Percentiles rank a stretch among this genome's conserved stretches.
Evolutionary conservation across 805 yeast genomes (phyloP).

Genomic region (Candida pseudoglaebosa): DNA sequence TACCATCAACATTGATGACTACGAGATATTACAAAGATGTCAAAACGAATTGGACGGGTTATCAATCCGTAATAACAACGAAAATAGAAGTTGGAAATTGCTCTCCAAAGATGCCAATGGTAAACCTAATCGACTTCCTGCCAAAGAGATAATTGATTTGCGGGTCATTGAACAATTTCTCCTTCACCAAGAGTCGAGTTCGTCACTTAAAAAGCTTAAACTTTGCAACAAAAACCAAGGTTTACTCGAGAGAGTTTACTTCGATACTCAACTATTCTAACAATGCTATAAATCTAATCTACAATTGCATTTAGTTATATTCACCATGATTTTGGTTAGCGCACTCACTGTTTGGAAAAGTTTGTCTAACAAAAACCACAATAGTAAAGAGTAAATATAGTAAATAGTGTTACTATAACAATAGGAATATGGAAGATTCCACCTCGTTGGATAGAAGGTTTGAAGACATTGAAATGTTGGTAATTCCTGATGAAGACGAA

Average conservation of each 20-base stretch:
- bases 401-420: not conserved
- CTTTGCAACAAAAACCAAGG: constrained; percentile 12
- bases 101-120: constrained; percentile 15
- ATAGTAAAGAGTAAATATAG: not conserved
- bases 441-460: constrained; percentile 13
- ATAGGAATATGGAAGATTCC: constrained; percentile 5
- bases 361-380: not conserved
- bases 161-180: constrained; percentile 15
- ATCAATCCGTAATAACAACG: constrained; percentile 3
- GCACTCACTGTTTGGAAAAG: constrained; percentile 5
- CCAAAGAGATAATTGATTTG: constrained; percentile 15
- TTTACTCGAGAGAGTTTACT: constrained; percentile 12
- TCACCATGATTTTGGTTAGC: not conserved
- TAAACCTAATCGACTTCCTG: constrained; percentile 7
- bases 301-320: not conserved
- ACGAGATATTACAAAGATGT: constrained; percentile 11
- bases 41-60: constrained; percentile 10
- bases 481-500: constrained; percentile 33
- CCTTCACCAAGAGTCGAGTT: constrained; percentile 5
- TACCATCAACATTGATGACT: not conserved
- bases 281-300: not conserved
- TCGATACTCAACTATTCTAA: constrained; percentile 9
- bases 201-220: constrained; percentile 7
- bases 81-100: constrained; percentile 6
- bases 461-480: constrained; percentile 43